These are phyloP conservation scores for Mitragyna speciosa DNA, from an alignment of 257 asterid genomes.

Conservation along the genomic window DNA sequence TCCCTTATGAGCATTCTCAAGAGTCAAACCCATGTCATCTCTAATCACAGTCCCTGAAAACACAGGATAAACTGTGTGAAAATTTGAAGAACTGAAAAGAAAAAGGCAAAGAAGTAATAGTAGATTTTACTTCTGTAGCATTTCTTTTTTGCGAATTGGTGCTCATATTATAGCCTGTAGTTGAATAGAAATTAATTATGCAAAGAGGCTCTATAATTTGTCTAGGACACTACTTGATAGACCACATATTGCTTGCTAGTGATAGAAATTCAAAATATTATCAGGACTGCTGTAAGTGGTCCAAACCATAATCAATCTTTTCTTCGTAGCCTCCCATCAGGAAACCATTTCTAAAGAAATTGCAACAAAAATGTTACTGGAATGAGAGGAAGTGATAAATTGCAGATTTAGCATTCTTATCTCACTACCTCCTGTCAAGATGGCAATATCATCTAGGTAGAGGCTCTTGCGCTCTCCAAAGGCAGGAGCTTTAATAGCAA, in stretches of 20 bases:
- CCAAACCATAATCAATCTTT: not conserved
- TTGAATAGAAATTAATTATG: not conserved
- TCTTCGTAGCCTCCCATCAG: not conserved
- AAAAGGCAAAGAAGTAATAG: not conserved
- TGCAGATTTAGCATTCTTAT: constrained; percentile 5
- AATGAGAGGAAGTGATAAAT: not conserved
- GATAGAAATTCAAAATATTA: not conserved
- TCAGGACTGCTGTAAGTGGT: not conserved
- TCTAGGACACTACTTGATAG: not conserved
- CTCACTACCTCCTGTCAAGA: constrained; percentile 76
- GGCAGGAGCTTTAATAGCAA: constrained; percentile 77
- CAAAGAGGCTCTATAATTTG: not conserved
- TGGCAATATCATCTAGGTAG: constrained; percentile 71
- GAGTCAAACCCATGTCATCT: constrained; percentile 69
- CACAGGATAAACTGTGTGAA: not conserved
- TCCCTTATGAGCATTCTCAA: constrained; percentile 55
- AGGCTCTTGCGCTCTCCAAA: constrained; percentile 82
- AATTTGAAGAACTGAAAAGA: not conserved
- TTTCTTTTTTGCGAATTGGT: not conserved
- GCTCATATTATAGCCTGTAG: not conserved
- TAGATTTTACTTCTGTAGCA: not conserved
- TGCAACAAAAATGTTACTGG: not conserved
- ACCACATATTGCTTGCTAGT: not conserved
- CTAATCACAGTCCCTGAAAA: constrained; percentile 71
- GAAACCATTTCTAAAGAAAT: not conserved